phyloP scores from a whole-genome alignment of 306 rosid species.

The Parietaria judaica region DNA sequence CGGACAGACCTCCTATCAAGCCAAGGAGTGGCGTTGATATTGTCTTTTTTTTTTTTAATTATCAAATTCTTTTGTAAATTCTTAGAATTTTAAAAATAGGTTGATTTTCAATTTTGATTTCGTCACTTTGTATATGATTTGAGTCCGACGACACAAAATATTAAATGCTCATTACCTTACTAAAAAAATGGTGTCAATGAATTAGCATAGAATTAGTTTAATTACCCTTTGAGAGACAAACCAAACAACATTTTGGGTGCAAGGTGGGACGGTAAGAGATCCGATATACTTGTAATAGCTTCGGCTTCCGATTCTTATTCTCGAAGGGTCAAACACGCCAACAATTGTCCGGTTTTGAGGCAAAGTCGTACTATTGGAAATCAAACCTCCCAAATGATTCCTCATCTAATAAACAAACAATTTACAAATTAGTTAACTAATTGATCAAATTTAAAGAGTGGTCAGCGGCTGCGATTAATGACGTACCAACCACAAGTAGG shows the following conservation, averaged over 20 bases:
- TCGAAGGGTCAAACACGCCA: constrained; percentile 38
- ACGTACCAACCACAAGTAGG: constrained; percentile 43
- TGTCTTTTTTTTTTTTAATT: no score
- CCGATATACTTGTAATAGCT: constrained; percentile 62
- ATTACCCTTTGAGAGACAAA: constrained; percentile 30
- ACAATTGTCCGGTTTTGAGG: constrained; percentile 13
- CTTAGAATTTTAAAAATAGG: no score
- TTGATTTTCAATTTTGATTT: no score
- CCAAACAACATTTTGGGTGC: constrained; percentile 58
- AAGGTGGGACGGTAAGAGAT: constrained; percentile 66
- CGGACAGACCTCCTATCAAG: no score
- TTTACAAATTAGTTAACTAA: background rate
- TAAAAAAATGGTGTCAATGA: background rate
- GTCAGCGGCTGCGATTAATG: no score
- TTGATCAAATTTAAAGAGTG: no score
- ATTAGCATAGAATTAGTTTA: background rate
- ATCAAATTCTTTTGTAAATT: no score
- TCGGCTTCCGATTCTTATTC: constrained; percentile 16
- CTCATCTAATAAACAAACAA: background rate
- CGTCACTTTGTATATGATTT: no score
- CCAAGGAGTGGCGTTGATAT: no score
- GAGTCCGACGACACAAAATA: no score
- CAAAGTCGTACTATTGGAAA: background rate
- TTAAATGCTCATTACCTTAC: no score
- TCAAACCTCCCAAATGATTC: background rate